Base-by-base conservation (phyloP, 139 green algal genomes). In the Auxenochlorella pyrenoidosa region DNA sequence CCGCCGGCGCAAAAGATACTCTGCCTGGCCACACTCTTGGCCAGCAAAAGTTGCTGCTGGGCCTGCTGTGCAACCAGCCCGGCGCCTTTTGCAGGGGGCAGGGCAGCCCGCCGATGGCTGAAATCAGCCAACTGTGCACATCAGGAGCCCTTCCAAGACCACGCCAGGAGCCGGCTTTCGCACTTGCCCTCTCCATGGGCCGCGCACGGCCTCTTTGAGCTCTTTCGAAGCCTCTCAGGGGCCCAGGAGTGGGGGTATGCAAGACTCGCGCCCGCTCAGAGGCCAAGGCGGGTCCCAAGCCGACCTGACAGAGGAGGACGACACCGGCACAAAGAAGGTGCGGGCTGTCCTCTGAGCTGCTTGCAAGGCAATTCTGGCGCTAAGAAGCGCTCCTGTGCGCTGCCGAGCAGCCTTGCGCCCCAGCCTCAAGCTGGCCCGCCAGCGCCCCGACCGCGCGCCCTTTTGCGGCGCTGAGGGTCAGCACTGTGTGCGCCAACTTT, bases 241-340 rank as follows among this genome's bases (percentile, higher is more conserved):
- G 47, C 47, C 47, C 47, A 54, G 47, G 47, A 54, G 47, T 6
- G 47, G 10, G 47, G 19, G 24, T 24, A 79, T 79, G 72, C 72
- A 79, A n/a, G 72, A 58, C 1, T 41, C 72, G 36, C 34, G 18
- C 1, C 70, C 26, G 24, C 38, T 79, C 22, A 54, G 40, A 4
- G 72, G 36, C 6, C 72, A 79, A 36, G 40, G 40, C 6, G 72
- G 72, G 5, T 79, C 72, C 26, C 40, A 51, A 21, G 72, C 38
- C 24, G 72, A 79, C 72, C 72, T 79, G 22, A 58, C 40, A 47
- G 75, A 81, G 43, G 72, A 79, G 40, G 72, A 79, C 38, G 72
- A 79, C 72, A 43, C 72, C 1, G 30, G 43, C 75, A 44, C 28
- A 26, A 60, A 40, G 28, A 81, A 81, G 75, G 75, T 81, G 43